phyloP scores from a whole-genome alignment of 345 rosid species.

The Clarkia xantiana region DNA sequence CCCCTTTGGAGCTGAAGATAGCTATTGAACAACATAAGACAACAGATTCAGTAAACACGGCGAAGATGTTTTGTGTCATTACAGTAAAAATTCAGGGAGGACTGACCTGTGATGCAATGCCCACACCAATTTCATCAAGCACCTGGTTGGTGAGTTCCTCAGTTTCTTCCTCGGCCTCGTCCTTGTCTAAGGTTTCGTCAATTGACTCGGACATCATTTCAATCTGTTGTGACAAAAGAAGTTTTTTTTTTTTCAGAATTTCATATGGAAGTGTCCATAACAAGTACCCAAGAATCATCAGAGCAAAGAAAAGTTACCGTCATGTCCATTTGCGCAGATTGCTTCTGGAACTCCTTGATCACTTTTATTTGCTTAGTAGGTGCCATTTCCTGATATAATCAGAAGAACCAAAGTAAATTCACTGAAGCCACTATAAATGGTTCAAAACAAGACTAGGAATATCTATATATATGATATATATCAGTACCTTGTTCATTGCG shows the following conservation, averaged over 20 bases:
- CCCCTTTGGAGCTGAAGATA: conserved; percentile 95
- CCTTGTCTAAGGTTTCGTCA: conserved; percentile 94
- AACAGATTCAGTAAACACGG: not conserved
- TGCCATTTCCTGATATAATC: conserved; percentile 70
- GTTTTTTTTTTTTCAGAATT: too few species aligned
- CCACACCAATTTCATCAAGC: conserved; percentile 98
- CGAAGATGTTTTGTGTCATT: too few species aligned
- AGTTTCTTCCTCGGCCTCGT: conserved; percentile 94
- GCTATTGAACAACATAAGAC: conserved; percentile 47
- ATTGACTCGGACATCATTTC: conserved; percentile 98
- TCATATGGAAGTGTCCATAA: not conserved
- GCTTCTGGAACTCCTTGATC: conserved; percentile 83
- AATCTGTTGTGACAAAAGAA: conserved; percentile 24
- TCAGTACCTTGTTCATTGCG: conserved; percentile 77
- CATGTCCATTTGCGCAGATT: conserved; percentile 85
- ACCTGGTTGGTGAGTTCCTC: conserved; percentile 97
- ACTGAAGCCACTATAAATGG: not conserved
- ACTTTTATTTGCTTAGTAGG: conserved; percentile 80
- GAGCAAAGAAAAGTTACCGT: conserved; percentile 36
- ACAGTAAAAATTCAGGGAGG: not conserved
- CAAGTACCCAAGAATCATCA: not conserved
- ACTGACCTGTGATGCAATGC: conserved; percentile 89
- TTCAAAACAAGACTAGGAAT: not conserved
- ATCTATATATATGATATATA: not conserved
- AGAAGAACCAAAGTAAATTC: not conserved